Evolutionary conservation across 2,329 filamentous ascomycete species (phyloP), one percentile per base, ranked within the genome.

Genomic region (Sporothrix inflata): DNA sequence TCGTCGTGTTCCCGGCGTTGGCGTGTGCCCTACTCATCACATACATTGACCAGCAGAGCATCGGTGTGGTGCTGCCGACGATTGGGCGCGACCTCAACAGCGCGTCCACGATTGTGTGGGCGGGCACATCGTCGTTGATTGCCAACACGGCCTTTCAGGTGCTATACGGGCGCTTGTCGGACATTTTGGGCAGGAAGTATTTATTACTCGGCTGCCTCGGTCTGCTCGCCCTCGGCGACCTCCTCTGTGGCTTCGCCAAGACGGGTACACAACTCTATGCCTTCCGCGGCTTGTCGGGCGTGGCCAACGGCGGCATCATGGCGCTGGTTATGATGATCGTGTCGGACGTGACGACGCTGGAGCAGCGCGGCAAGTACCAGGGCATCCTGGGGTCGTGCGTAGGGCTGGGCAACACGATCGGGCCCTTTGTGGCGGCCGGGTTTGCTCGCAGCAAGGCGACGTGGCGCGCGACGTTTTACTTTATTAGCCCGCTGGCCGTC

Each of bases 121-220:
- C 85, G 0, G 86, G 85, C n/a, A 87, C 85, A 0, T 84, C 85
- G 8, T 83, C 83, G 4, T 78, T 89, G 60, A 85, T 89, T 66
- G 86, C 86, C 34, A 87, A 86, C 72, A 90, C 89, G 0, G 85
- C 87, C 45, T 91, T 91, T 74, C 89, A 89, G 74, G 87, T 90
- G 73, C 82, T 91, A 0, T 91, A 91, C 77, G 89, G 89, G 27
- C 84, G 88, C 4, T 76, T 90, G 2, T 89, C 87, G 0, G 88
- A 90, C 78, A 86, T 90, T 0, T 85, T 90, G 66, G 88, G 88
- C 21, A 84, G 89, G n/a, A 90, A 90, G 77, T 82, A 84, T 7
- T 83, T 91, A 7, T 86, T 88, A 69, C 77, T 91, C 2, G 82
- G 82, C 1, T 86, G 86, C 1, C 78, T 90, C 11, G 81, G 81